Evolutionary conservation across 495 filamentous ascomycete species (phyloP), one percentile per base, ranked within the genome.

Genomic region (Hypoxylon rickii): DNA sequence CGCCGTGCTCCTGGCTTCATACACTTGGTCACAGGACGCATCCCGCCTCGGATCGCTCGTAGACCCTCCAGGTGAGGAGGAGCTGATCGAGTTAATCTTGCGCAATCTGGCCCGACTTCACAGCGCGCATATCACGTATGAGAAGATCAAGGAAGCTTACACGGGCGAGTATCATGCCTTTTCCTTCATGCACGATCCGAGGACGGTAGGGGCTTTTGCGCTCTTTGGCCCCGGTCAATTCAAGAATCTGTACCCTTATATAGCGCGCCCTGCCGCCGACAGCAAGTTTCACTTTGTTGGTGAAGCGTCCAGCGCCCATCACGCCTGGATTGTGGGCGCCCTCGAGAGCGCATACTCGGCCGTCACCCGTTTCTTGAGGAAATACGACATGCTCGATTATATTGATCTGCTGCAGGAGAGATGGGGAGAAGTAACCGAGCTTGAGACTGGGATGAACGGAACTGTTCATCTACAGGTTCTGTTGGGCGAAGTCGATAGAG

Each of bases 151-250:
- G 11, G 44, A 51, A 0, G 33, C 44, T 6, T 73, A 72, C 51
- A 34, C 10, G 5, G 10, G 24, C 24, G 24, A 5, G 10, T 10
- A 10, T 5, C 24, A 73, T 47, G 66, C 67, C 12, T 73, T 49
- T 19, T 66, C 69, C 10, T 78, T 73, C 74, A 63, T 61, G 15
- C 52, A 67, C 18, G 69, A 77, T 49, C 68, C 65, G 1, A 58
- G 46, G n/a, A 69, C 73, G 21, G 58, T 61, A 8, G 75, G 73
- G n/a, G 73, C 76, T 3, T 79, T 77, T 39, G 76, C 76, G 3
- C 65, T 71, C 3, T 79, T 78, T 44, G 69, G 74, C 5, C 75
- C 76, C 1, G 69, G 69, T 8, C 74, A 79, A 52, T 78, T 78
- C 60, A 36, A 45, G 37, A 53, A 60, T 36, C 29, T 73, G 11